phyloP scores from a whole-genome alignment of 2,329 filamentous ascomycete genomes.

The Teratosphaeria zuluensis region DNA sequence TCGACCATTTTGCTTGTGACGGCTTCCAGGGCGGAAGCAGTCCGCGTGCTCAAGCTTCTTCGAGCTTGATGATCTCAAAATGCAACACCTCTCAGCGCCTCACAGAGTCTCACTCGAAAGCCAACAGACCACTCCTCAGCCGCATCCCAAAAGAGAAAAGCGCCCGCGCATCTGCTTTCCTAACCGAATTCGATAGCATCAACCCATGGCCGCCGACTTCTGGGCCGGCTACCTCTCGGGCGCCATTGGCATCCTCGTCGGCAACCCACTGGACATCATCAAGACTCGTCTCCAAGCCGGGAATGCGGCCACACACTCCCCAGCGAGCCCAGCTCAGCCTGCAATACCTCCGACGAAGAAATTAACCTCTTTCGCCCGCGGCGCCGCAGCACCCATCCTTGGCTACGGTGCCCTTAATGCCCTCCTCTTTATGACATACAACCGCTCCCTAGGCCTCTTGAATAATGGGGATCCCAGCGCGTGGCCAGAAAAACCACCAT shows the following conservation, averaged over 20 bases:
- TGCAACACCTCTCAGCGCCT: too few relatives aligned
- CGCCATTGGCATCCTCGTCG: slow-evolving; percentile 74
- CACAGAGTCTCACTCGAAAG: too few relatives aligned
- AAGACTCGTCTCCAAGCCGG: slow-evolving; percentile 74
- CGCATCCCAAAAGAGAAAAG: not conserved
- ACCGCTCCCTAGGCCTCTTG: slow-evolving; percentile 63
- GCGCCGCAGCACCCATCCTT: slow-evolving; percentile 74
- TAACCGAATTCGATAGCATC: not conserved
- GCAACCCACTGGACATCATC: slow-evolving; percentile 62
- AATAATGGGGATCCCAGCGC: slow-evolving; percentile 22
- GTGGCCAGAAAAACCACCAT: slow-evolving; percentile 10
- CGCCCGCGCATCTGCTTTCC: not conserved
- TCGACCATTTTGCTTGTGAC: too few relatives aligned
- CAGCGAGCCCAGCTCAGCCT: not conserved
- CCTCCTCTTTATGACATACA: slow-evolving; percentile 82
- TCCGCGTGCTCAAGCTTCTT: too few relatives aligned
- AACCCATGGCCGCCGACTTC: slow-evolving; percentile 72
- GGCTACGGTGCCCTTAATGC: slow-evolving; percentile 89
- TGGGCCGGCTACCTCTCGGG: slow-evolving; percentile 89
- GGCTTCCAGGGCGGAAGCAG: too few relatives aligned
- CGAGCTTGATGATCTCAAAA: too few relatives aligned
- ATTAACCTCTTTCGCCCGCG: slow-evolving; percentile 33
- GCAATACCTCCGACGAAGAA: not conserved
- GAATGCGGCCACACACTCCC: not conserved
- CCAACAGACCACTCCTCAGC: too few relatives aligned